Evolutionary conservation across 78 protist genomes (phyloP).

Genomic region (Guillardia theta): DNA sequence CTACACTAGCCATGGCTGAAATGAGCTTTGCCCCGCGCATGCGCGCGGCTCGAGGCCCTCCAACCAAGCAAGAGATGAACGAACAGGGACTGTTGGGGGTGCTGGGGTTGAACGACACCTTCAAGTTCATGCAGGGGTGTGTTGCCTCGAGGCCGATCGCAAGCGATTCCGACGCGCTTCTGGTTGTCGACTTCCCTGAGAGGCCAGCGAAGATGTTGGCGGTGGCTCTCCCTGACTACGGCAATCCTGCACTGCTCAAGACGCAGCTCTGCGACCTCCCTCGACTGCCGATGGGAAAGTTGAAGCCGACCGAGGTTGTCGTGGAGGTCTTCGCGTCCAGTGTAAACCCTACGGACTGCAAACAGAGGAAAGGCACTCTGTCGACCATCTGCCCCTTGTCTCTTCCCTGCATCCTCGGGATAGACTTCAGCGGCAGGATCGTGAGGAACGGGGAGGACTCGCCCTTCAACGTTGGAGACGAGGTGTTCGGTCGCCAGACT

Average conservation of each 20-base stretch:
- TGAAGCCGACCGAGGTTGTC: neutral
- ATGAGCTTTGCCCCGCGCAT: neutral
- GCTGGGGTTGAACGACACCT: neutral
- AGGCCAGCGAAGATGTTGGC: constrained; percentile 4
- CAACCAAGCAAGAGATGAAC: neutral
- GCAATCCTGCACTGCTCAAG: neutral
- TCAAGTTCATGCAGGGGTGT: neutral
- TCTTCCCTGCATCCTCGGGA: neutral
- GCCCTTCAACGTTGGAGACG: neutral
- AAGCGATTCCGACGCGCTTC: neutral
- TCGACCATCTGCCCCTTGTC: neutral
- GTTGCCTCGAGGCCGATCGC: neutral
- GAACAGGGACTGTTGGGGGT: too few species aligned
- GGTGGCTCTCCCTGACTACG: neutral
- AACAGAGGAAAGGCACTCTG: neutral
- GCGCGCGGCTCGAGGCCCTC: neutral
- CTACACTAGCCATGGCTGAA: too few species aligned
- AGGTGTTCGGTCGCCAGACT: constrained; percentile 5
- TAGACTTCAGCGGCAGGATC: neutral
- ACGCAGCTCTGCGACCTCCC: neutral
- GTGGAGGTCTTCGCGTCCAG: neutral
- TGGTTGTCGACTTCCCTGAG: neutral
- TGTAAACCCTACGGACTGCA: constrained; percentile 14
- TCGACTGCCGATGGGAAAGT: neutral
- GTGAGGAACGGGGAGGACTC: neutral